Evolutionary conservation across 768 basidiomycete genomes (phyloP).

Genomic region (Lyophyllum atratum): DNA sequence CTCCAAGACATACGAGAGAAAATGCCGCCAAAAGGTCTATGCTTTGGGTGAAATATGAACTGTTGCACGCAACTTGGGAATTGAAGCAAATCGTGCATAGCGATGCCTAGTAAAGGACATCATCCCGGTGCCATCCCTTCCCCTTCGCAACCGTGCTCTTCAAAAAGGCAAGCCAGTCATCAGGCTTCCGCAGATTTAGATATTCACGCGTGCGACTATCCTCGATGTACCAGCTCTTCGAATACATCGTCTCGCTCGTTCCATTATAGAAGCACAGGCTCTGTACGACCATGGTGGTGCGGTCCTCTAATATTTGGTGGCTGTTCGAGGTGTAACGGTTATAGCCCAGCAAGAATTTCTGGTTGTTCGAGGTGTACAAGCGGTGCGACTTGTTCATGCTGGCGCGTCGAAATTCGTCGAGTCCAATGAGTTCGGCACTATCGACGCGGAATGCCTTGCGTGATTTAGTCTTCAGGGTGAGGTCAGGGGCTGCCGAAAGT

Average conservation of each 20-base stretch:
- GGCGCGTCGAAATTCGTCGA: background rate
- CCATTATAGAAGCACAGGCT: background rate
- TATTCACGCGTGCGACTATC: slow-evolving; percentile 2
- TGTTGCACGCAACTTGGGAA: background rate
- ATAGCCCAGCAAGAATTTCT: background rate
- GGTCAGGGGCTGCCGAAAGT: background rate
- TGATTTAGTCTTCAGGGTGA: background rate
- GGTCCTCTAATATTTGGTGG: background rate
- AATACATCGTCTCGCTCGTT: background rate
- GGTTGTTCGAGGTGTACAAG: background rate
- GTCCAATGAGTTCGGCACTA: background rate
- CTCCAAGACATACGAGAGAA: too few species aligned
- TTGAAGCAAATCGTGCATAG: background rate
- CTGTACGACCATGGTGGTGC: slow-evolving; percentile 1
- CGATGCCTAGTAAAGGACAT: background rate
- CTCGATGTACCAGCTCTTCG: slow-evolving; percentile 1
- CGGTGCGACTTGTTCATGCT: background rate
- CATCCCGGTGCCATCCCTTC: slow-evolving; percentile 2
- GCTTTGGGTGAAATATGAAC: background rate
- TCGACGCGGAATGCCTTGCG: background rate
- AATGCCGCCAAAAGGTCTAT: too few species aligned
- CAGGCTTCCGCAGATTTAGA: background rate
- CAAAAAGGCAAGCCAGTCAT: background rate
- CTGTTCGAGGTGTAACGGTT: background rate
- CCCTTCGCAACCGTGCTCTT: background rate